These are phyloP conservation scores for Amborella trichopoda DNA, from an alignment of 164 flowering plant species.

Conservation along the genomic window DNA sequence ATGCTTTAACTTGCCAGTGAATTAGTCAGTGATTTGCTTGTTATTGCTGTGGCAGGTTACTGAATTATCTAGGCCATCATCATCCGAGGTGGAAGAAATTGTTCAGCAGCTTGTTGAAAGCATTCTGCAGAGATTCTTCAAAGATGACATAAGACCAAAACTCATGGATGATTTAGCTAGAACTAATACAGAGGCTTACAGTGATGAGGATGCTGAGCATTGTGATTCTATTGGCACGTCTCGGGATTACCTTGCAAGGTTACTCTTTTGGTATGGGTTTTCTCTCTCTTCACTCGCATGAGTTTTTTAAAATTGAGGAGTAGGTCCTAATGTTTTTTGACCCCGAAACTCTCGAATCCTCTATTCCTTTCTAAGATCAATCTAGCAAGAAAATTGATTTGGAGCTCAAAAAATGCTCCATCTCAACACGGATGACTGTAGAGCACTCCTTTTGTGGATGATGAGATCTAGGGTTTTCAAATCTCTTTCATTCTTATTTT, in stretches of 20 bases:
- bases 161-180: constrained; percentile 18
- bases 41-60: constrained; percentile 33
- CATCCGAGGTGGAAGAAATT: constrained; percentile 65
- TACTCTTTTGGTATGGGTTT: constrained; percentile 70
- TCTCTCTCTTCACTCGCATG: constrained; percentile 1
- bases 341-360: background rate
- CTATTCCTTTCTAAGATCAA: background rate
- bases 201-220: constrained; percentile 20
- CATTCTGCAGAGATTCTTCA: constrained; percentile 31
- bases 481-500: too few relatives aligned
- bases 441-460: background rate
- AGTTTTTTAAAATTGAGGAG: background rate
- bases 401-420: background rate
- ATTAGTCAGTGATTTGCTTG: background rate
- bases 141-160: constrained; percentile 26
- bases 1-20: background rate
- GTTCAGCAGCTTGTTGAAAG: constrained; percentile 65
- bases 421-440: background rate
- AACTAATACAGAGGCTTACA: constrained; percentile 11
- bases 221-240: constrained; percentile 34
- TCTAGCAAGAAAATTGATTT: background rate
- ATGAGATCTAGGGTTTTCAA: background rate
- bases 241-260: constrained; percentile 77
- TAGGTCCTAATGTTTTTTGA: background rate
- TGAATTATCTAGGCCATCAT: constrained; percentile 68